A percentile compares a stretch with the other conserved stretches of the same genome.
phyloP scores from a whole-genome alignment of 225 moss, liverwort and hornwort genomes.

The Antitrichia curtipendula region DNA sequence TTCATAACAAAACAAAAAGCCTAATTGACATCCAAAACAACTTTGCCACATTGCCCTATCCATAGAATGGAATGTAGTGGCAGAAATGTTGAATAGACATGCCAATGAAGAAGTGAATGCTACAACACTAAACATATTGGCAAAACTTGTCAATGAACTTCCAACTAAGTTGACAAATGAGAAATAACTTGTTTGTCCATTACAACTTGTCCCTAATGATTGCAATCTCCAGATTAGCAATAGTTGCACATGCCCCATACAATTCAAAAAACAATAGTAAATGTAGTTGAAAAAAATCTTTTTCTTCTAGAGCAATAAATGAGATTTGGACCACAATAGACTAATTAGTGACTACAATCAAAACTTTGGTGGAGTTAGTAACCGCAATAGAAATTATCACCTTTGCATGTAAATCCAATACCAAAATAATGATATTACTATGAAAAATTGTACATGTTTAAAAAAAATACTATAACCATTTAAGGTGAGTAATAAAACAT shows the following conservation, averaged over 20 bases:
- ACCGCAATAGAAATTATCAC: neutral
- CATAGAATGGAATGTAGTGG: neutral
- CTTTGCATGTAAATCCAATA: neutral
- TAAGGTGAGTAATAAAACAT: no score
- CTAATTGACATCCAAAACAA: neutral
- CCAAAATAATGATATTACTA: no score
- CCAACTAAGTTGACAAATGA: neutral
- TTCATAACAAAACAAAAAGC: neutral
- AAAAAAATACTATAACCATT: neutral
- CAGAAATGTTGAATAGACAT: rapidly evolving
- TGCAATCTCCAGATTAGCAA: rapidly evolving
- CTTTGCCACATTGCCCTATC: neutral
- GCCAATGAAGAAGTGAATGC: neutral
- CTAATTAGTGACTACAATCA: neutral
- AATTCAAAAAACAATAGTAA: neutral
- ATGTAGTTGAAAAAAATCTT: neutral
- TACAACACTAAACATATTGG: neutral
- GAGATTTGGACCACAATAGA: neutral
- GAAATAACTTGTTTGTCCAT: neutral
- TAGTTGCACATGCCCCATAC: neutral
- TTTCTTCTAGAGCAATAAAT: neutral
- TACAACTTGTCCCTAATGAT: rapidly evolving
- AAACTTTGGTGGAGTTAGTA: neutral
- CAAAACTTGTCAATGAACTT: neutral
- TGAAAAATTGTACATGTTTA: rapidly evolving